Conservation (phyloP, 306 rosid species). For the Prinsepia uniflora region DNA sequence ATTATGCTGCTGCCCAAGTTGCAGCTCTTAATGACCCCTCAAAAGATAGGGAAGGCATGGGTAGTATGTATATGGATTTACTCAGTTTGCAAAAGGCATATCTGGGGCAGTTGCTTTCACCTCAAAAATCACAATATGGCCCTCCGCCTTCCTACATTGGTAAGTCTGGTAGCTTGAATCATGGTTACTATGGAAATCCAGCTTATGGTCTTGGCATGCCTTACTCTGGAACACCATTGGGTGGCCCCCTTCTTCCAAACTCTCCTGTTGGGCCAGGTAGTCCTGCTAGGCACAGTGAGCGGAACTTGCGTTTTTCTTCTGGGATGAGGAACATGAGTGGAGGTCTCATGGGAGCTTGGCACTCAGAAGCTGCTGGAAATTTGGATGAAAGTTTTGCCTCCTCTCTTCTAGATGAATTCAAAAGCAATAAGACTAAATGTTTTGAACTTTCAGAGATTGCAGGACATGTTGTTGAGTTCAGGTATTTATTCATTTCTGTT, state of each 20-base stretch:
- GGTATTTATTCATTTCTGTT: slow-evolving; percentile 34
- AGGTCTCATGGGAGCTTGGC: slow-evolving; percentile 77
- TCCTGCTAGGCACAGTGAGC: slow-evolving; percentile 70
- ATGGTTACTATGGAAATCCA: slow-evolving; percentile 72
- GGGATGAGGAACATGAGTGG: slow-evolving; percentile 82
- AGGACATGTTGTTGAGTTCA: slow-evolving; percentile 72
- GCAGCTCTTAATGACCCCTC: slow-evolving; percentile 63
- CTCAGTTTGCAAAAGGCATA: slow-evolving; percentile 81
- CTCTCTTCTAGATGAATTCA: slow-evolving; percentile 83
- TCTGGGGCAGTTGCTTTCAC: slow-evolving; percentile 58
- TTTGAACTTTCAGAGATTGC: slow-evolving; percentile 83
- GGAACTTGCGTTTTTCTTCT: slow-evolving; percentile 66
- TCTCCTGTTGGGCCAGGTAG: slow-evolving; percentile 86
- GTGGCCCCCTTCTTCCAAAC: slow-evolving; percentile 53
- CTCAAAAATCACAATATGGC: slow-evolving; percentile 72
- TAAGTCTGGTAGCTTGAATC: slow-evolving; percentile 64
- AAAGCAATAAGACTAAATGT: slow-evolving; percentile 75
- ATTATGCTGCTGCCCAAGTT: slow-evolving; percentile 70
- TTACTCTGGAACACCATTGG: slow-evolving; percentile 76
- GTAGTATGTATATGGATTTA: slow-evolving; percentile 59
- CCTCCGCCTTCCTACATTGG: slow-evolving; percentile 43
- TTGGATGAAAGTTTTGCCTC: slow-evolving; percentile 71
- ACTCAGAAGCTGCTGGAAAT: slow-evolving; percentile 60
- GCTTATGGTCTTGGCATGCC: slow-evolving; percentile 71
- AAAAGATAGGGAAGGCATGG: slow-evolving; percentile 58